phyloP scores from a whole-genome alignment of 169 alveolate genomes.

The Theileria luwenshuni region DNA sequence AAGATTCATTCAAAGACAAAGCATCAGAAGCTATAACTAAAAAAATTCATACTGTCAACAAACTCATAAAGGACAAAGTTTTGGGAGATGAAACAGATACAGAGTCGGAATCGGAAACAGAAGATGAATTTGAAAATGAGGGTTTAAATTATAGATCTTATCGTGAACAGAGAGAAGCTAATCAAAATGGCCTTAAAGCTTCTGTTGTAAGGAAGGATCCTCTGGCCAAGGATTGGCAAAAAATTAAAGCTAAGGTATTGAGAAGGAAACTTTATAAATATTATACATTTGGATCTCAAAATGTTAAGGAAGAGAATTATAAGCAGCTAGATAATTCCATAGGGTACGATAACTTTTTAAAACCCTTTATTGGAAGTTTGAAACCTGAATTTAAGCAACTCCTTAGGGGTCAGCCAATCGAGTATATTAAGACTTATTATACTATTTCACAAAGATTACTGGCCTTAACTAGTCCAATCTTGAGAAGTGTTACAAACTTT shows the following conservation, averaged over 20 bases:
- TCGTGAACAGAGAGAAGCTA: not conserved
- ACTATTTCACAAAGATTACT: slow-evolving; percentile 28
- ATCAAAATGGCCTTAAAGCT: not conserved
- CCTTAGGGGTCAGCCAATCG: slow-evolving; percentile 22
- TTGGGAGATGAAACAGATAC: not conserved
- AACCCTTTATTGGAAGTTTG: slow-evolving; percentile 46
- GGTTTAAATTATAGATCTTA: not conserved
- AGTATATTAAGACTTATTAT: slow-evolving; percentile 24
- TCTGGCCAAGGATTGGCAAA: slow-evolving; percentile 7
- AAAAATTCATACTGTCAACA: slow-evolving; percentile 9
- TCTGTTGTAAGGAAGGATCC: slow-evolving; percentile 17
- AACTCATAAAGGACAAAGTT: slow-evolving; percentile 16
- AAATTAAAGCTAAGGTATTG: slow-evolving; percentile 9
- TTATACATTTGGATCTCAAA: slow-evolving; percentile 17
- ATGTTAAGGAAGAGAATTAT: slow-evolving; percentile 22
- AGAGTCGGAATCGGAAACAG: slow-evolving; percentile 16
- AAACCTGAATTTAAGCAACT: slow-evolving; percentile 18
- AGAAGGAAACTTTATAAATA: slow-evolving; percentile 15
- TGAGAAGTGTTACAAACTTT: slow-evolving; percentile 23
- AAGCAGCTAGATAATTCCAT: slow-evolving; percentile 36
- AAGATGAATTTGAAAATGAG: slow-evolving; percentile 7
- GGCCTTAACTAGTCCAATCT: slow-evolving; percentile 23
- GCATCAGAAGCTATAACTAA: slow-evolving; percentile 6
- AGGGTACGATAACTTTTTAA: slow-evolving; percentile 31
- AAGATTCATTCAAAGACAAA: slow-evolving; percentile 6